These are phyloP conservation scores for Ephemerocybe angulata DNA, from an alignment of 768 basidiomycete genomes.

Conservation along the genomic window DNA sequence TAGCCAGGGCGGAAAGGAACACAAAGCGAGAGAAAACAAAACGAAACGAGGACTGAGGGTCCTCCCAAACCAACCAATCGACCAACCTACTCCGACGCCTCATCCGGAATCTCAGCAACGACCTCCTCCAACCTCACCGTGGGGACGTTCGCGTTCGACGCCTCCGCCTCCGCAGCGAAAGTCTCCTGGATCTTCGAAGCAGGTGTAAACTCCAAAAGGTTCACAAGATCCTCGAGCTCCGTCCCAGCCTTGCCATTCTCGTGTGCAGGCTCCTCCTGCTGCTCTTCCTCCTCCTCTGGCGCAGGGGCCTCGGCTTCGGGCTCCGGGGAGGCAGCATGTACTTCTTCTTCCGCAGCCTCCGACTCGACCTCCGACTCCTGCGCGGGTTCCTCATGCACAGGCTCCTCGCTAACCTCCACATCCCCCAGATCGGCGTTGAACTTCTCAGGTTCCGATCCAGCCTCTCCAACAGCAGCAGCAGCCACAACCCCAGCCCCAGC, in stretches of 20 bases:
- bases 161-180: not conserved
- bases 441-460: too few species aligned
- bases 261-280: not conserved
- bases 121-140: not conserved
- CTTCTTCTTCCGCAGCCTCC: not conserved
- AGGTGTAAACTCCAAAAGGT: not conserved
- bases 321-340: not conserved
- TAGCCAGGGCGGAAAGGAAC: too few species aligned
- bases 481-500: not conserved
- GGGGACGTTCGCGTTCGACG: not conserved
- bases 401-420: not conserved
- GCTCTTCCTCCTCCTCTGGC: not conserved
- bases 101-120: not conserved
- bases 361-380: not conserved
- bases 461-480: not conserved
- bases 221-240: not conserved
- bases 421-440: too few species aligned
- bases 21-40: not conserved
- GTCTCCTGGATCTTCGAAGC: not conserved
- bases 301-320: not conserved
- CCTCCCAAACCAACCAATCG: not conserved
- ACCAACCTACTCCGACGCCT: not conserved
- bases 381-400: not conserved
- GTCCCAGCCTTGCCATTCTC: not conserved
- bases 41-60: not conserved